Percentiles rank a stretch among this genome's conserved stretches.
Evolutionary conservation across 768 basidiomycete species (phyloP).

Genomic region (Leccinum longicurvipes): DNA sequence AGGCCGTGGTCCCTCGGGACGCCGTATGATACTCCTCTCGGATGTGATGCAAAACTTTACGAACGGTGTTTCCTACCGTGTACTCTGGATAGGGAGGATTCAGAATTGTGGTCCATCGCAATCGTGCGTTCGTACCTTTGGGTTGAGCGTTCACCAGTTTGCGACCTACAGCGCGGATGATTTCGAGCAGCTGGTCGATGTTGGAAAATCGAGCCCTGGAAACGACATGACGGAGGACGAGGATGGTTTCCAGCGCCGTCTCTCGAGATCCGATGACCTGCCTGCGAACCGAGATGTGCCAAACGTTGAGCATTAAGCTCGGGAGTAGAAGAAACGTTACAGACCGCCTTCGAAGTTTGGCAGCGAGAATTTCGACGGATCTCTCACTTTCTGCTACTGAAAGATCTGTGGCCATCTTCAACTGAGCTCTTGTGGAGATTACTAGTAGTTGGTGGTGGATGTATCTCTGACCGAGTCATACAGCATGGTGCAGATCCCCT

Average conservation of each 20-base stretch:
- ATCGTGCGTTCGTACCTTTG: conserved; percentile 60
- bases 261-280: conserved; percentile 90
- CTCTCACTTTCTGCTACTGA: conserved; percentile 44
- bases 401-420: conserved; percentile 43
- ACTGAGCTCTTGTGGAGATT: background rate
- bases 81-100: conserved; percentile 50
- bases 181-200: conserved; percentile 78
- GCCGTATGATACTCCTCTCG: conserved; percentile 93
- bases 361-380: conserved; percentile 65
- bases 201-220: conserved; percentile 82
- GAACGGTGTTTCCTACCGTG: conserved; percentile 91
- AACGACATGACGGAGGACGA: conserved; percentile 86
- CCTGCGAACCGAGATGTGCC: conserved; percentile 40
- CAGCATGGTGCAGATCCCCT: background rate
- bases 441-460: background rate
- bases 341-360: conserved; percentile 69
- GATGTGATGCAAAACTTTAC: conserved; percentile 89
- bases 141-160: conserved; percentile 88
- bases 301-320: conserved; percentile 35
- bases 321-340: conserved; percentile 26
- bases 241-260: conserved; percentile 85
- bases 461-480: conserved; percentile 17
- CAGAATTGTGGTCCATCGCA: background rate
- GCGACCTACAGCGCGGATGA: conserved; percentile 77
- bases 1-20: conserved; percentile 42